Base-by-base conservation (phyloP, 129 eudicot genomes). In the Deinandra increscens region DNA sequence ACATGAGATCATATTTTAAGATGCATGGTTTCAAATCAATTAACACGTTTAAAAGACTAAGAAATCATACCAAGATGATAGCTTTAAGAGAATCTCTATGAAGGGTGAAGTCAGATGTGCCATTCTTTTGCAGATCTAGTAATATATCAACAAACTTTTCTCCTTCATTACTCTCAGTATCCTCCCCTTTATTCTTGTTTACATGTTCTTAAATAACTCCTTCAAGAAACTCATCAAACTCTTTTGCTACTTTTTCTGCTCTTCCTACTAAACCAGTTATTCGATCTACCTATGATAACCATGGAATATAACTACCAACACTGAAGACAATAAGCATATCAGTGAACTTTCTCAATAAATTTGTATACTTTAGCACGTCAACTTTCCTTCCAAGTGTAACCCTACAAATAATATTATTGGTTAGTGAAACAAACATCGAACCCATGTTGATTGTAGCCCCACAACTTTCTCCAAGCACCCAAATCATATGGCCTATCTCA, bases 141-240 rank as follows among this genome's bases (percentile, higher is more conserved):
- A 60, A 60, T 1, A 60, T 60, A 23, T 60, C 65, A 31, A 60
- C 19, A 8, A 60, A 60, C 2, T 60, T 13, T 60, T 60, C 9
- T 10, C 18, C 17, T 58, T 58, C 63, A 55, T 3, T n/a, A 50
- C 29, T 18, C 7, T 50, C 18, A 17, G 29, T 13, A 54, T 54
- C 36, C 5, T 54, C 36, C 13, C 34, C n/a, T 20, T 54, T 54
- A 19, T 22, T 54, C 60, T 54, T 20, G 60, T 54, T 54, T 8
- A 54, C 60, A 54, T 54, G 60, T 23, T 54, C 60, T 19, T 54
- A n/a, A 54, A 54, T 54, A 22, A 54, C 33, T 18, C n/a, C 33
- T 54, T 54, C 60, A 54, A 54, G 60, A 54, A 54, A 54, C 34
- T 54, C 60, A 54, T 54, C 60, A 54, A 54, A 22, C 2, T 54